A percentile compares a stretch with the other conserved stretches of the same genome.
Evolutionary conservation across 306 rosid genomes (phyloP).

Genomic region (Fragaria ananassa): DNA sequence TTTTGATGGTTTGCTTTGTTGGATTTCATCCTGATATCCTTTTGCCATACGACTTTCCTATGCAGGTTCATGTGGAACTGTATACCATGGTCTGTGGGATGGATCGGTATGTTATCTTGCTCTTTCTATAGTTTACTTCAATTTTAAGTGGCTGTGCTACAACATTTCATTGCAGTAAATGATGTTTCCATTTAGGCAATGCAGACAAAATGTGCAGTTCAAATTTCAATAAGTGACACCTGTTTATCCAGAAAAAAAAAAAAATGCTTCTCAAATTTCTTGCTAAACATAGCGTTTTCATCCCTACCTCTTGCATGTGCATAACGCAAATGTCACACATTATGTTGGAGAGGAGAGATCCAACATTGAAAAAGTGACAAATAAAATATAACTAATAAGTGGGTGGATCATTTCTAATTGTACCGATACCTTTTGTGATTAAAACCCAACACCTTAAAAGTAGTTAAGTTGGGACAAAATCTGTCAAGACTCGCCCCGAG

Average conservation of each 20-base stretch:
- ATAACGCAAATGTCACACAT: not conserved
- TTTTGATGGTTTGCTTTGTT: conserved; percentile 6
- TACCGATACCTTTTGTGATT: no score
- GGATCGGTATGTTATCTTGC: conserved; percentile 87
- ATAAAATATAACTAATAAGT: no score
- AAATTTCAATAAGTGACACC: not conserved
- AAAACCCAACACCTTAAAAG: no score
- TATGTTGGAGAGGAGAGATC: no score
- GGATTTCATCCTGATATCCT: conserved; percentile 16
- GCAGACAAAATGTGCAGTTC: not conserved
- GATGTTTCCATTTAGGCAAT: not conserved
- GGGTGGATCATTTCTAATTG: no score
- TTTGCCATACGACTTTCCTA: conserved; percentile 15
- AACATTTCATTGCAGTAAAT: not conserved
- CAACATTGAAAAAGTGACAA: no score
- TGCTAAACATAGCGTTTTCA: not conserved
- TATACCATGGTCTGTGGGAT: conserved; percentile 92
- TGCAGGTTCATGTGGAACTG: conserved; percentile 97
- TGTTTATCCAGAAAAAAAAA: not conserved
- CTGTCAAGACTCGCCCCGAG: no score
- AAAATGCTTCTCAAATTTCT: not conserved
- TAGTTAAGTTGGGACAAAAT: no score
- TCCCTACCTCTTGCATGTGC: not conserved
- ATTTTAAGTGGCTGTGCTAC: conserved; percentile 13
- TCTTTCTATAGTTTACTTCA: conserved; percentile 37